Evolutionary conservation across 371 early-diverging fungal species (phyloP), one percentile per base, ranked within the genome.

Genomic region (Mucor velutinosus): DNA sequence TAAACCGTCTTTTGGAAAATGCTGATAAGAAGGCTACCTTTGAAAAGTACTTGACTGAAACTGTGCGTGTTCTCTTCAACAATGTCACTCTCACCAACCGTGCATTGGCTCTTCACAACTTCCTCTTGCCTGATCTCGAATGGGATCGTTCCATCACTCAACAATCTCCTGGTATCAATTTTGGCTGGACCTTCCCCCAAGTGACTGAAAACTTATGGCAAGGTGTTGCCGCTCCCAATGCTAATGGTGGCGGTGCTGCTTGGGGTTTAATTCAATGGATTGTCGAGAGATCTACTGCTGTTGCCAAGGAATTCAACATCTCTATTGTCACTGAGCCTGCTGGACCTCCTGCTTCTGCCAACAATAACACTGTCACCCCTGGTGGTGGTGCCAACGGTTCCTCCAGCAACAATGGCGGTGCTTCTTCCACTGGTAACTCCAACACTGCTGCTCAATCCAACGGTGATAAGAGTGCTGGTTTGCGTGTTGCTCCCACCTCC

Each of bases 141-240:
- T 84, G 85, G 82, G 86, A 86, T 64, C 83, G 85, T 67, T 76
- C 66, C 65, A 76, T 86, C 39, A 66, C 47, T 43, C 86, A 86
- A 74, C 67, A 74, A 39, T 86, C 86, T 32, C 80, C 80, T 25
- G 86, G 86, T 75, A 83, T 84, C 57, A 77, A 86, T 74, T 84
- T 69, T 73, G 76, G 78, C 15, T 86, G 86, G 86, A 77, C 67
- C 25, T 72, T 79, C 49, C 69, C 69, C 6, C 76, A 82, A 66
- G 70, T 69, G 41, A 71, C 73, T n/a, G 68, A 83, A 30, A 86
- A 86, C 76, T 65, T 86, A 10, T 76, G 66, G 67, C 19, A 65
- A 23, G 71, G 69, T 41, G 85, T 86, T 27, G 0, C 10, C 14
- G 75, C 79, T 19, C 72, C 76, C 53, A 73, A 69, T 56, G 56